Evolutionary conservation across 2,329 filamentous ascomycete genomes (phyloP), one percentile per base, ranked within the genome.

Genomic region (Phoma sp.): DNA sequence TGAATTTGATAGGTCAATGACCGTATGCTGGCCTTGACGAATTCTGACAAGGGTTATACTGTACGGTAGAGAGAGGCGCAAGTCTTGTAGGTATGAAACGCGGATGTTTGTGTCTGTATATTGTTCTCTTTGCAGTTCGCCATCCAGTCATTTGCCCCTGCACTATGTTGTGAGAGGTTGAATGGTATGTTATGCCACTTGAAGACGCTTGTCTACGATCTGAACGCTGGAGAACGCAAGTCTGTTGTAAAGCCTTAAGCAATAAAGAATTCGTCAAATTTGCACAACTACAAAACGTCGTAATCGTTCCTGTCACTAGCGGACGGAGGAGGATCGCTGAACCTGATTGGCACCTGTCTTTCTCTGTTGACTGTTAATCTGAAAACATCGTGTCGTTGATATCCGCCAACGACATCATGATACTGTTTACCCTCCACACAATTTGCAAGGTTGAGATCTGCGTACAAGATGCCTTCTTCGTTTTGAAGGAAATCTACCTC

Each of bases 401-500:
- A 85, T 0, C 81, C 81, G 0, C 82, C 83, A 1, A 81, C 81
- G 2, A 84, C 76, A 66, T 85, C 83, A 55, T 84, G 83, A 56
- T 81, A 85, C 63, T 85, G 83, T 60, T 85, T 85, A 0, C 80
- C 80, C 58, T 85, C 83, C 0, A 85, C 70, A 35, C 81, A 83
- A 4, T 78, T 74, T 0, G 74, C 72, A 4, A 84, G 55, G 61
- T 84, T 72, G 55, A 85, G 53, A 52, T 84, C 81, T 0, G 80
- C 81, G 61, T 84, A 85, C 7, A 83, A 41, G 6, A 85, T 78
- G 0, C 74, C 82, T 57, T 84, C 82, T 12, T 77, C 69, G 0
- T 70, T 59, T 25, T 83, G 80, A 13, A 85, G 45, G 7, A 74
- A 74, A 0, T 80, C 74, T 13, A 32, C 71, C 6, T 44, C 22